Evolutionary conservation across 441 rosid genomes (phyloP), one percentile per base, ranked within the genome.

Genomic region (Arabidopsis hybrid): DNA sequence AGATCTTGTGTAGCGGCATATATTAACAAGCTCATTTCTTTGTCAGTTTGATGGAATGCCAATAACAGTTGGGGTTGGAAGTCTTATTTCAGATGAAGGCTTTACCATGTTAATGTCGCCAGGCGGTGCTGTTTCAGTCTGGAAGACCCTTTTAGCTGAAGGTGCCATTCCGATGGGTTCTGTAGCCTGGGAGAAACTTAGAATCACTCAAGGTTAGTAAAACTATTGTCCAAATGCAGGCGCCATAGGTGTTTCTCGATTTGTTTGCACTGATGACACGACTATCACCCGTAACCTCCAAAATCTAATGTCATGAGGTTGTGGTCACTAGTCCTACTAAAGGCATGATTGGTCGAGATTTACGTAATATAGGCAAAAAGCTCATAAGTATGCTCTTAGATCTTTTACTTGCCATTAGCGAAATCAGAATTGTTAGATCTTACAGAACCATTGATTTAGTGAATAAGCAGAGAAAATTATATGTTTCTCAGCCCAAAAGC

Each of bases 111-210:
- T 91, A 79, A 86, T 83, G 82, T 80, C 97, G 1, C 92, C 92
- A 62, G 91, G 87, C 4, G 83, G 83, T 72, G 97, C 97, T 17
- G 82, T 72, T 75, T 80, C 90, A 32, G 77, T 93, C 51, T 91
- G 97, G 97, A 82, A 87, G 71, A 77, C 81, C 29, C 90, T 91
- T 76, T 72, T 91, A 78, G 84, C 97, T 66, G 77, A 83, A 58
- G 97, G 91, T 75, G 95, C 90, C 60, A 47, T 79, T 72, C 97
- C 95, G 39, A 89, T 93, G 96, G 98, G 98, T 60, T 87, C 87
- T 60, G 86, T 84, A 67, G 95, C 93, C 58, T 93, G 92, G 98
- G 97, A 93, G 82, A 88, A 85, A 74, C 89, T 91, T 61, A 88
- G 98, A 83, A 82, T 87, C 72, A 72, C 79, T 49, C 88, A 67